Evolutionary conservation across 140 eudicot genomes (phyloP).

Genomic region (Erigeron philadelphicus): DNA sequence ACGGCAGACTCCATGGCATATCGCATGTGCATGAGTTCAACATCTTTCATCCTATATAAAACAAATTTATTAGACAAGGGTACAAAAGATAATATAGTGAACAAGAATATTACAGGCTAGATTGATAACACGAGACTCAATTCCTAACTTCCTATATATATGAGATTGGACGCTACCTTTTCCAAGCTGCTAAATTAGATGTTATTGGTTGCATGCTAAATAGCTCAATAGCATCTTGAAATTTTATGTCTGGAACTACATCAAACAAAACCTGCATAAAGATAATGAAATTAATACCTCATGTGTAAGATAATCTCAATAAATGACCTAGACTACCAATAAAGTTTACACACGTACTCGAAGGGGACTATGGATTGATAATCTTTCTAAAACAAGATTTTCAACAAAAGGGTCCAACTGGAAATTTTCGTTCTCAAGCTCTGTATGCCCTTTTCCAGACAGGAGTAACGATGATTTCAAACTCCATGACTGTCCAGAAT

Average conservation of each 20-base stretch:
- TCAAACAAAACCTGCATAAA: slow-evolving; percentile 79
- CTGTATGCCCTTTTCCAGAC: slow-evolving; percentile 63
- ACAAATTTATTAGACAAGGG: slow-evolving; percentile 8
- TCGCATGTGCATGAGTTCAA: slow-evolving; percentile 97
- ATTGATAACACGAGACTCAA: background rate
- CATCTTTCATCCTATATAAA: slow-evolving; percentile 75
- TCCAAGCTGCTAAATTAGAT: slow-evolving; percentile 81
- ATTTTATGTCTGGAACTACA: slow-evolving; percentile 78
- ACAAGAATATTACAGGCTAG: slow-evolving; percentile 6
- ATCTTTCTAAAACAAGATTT: slow-evolving; percentile 87
- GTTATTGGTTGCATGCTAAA: slow-evolving; percentile 96
- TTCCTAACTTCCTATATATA: background rate
- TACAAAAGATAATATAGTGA: slow-evolving; percentile 2
- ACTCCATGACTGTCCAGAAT: slow-evolving; percentile 94
- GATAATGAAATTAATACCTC: slow-evolving; percentile 4
- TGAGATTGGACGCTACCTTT: slow-evolving; percentile 48
- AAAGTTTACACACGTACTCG: slow-evolving; percentile 49
- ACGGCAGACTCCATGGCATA: slow-evolving; percentile 87
- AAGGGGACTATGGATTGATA: slow-evolving; percentile 88
- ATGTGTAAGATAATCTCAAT: slow-evolving; percentile 11
- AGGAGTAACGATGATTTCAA: slow-evolving; percentile 67
- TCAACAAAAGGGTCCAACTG: slow-evolving; percentile 87
- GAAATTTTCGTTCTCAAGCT: slow-evolving; percentile 38
- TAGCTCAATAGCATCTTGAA: slow-evolving; percentile 82
- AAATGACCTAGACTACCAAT: slow-evolving; percentile 12